phyloP scores from a whole-genome alignment of 2,329 filamentous ascomycete species.

The Botrytis sinoallii region DNA sequence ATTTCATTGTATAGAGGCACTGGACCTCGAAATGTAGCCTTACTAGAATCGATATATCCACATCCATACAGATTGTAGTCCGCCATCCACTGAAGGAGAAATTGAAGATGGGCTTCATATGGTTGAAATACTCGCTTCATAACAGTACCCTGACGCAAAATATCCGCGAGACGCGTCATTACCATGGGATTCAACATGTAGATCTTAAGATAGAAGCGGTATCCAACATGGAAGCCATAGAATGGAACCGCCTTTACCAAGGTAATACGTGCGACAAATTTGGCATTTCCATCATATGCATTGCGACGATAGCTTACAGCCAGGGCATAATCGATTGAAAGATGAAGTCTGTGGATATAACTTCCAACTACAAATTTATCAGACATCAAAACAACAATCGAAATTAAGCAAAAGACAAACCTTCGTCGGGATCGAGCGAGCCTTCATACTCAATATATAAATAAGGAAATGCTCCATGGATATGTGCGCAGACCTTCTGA shows the following conservation, averaged over 20 bases:
- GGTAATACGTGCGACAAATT: constrained; percentile 85
- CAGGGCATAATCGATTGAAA: constrained; percentile 87
- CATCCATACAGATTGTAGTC: constrained; percentile 98
- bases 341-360: constrained; percentile 74
- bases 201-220: constrained; percentile 87
- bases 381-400: constrained; percentile 11
- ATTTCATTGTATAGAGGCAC: constrained; percentile 67
- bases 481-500: constrained; percentile 92
- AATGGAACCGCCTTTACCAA: constrained; percentile 92
- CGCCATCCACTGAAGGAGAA: constrained; percentile 93
- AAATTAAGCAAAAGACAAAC: constrained; percentile 45
- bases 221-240: constrained; percentile 93
- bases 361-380: constrained; percentile 55
- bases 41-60: constrained; percentile 72
- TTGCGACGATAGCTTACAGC: constrained; percentile 81
- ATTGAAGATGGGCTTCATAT: constrained; percentile 91
- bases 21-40: constrained; percentile 70
- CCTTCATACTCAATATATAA: constrained; percentile 86
- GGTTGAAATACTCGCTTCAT: constrained; percentile 83
- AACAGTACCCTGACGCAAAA: constrained; percentile 83
- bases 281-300: constrained; percentile 62
- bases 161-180: constrained; percentile 82
- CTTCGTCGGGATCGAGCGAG: constrained; percentile 61
- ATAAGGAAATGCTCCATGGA: constrained; percentile 95
- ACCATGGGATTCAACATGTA: constrained; percentile 86